These are phyloP conservation scores for Saccharomyces hybrid DNA, from an alignment of 1,139 yeast species.

Conservation along the genomic window DNA sequence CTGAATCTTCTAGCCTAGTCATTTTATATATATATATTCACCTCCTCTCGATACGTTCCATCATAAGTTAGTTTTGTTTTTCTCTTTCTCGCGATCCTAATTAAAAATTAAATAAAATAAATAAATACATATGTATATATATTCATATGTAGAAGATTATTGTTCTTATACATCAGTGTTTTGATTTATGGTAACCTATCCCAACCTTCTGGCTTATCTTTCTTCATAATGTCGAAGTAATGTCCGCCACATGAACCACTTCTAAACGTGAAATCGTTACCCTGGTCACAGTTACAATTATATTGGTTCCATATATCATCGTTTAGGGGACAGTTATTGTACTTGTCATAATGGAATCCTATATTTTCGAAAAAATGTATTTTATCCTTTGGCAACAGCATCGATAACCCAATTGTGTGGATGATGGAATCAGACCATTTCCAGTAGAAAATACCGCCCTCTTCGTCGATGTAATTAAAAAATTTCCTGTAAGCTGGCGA, in stretches of 20 bases:
- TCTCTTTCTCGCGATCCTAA: neutral
- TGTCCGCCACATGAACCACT: slow-evolving; percentile 52
- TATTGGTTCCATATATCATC: slow-evolving; percentile 39
- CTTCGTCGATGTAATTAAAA: slow-evolving; percentile 61
- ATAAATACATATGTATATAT: neutral
- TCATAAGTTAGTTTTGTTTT: neutral
- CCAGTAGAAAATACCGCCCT: slow-evolving; percentile 84
- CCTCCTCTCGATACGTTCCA: neutral
- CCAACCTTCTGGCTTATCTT: slow-evolving; percentile 51
- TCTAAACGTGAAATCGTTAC: slow-evolving; percentile 58
- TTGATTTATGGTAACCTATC: slow-evolving; percentile 20
- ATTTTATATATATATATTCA: neutral
- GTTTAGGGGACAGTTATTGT: slow-evolving; percentile 59
- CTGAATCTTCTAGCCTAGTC: neutral
- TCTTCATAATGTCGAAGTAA: slow-evolving; percentile 37
- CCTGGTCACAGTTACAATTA: slow-evolving; percentile 60
- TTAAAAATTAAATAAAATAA: neutral
- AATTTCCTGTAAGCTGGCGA: slow-evolving; percentile 57
- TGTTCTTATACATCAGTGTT: neutral
- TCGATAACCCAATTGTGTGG: slow-evolving; percentile 72
- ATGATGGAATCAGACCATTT: slow-evolving; percentile 93
- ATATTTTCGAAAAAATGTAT: slow-evolving; percentile 72
- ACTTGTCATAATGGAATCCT: slow-evolving; percentile 48
- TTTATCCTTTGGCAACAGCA: slow-evolving; percentile 56
- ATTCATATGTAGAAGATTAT: neutral